These are phyloP conservation scores for Lachnellula occidentalis DNA, from an alignment of 2,329 filamentous ascomycete species.

Conservation along the genomic window DNA sequence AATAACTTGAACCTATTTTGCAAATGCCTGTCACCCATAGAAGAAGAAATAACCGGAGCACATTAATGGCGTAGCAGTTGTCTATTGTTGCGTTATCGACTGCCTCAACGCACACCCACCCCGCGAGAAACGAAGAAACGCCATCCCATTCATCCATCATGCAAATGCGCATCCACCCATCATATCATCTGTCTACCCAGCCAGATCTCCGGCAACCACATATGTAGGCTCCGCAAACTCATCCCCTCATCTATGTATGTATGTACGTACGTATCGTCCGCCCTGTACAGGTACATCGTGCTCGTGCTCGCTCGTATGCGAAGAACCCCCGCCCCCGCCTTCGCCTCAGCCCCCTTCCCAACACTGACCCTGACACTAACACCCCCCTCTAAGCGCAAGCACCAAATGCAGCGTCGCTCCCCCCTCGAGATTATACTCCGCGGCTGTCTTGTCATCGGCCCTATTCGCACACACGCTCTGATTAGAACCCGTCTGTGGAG, in stretches of 20 bases:
- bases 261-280: no score
- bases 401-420: constrained; percentile 94
- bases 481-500: background rate
- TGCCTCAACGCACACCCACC: no score
- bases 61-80: no score
- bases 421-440: constrained; percentile 84
- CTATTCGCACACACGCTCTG: constrained; percentile 40
- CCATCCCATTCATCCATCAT: background rate
- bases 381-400: constrained; percentile 81
- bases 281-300: no score
- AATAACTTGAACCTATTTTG: background rate
- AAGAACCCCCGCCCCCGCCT: background rate
- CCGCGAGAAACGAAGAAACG: background rate
- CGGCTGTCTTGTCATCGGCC: constrained; percentile 90
- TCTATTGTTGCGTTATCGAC: no score
- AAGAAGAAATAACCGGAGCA: no score
- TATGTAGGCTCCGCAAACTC: no score
- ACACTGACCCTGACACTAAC: background rate
- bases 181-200: background rate
- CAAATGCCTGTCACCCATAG: no score
- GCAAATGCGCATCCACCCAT: background rate
- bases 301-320: no score
- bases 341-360: no score
- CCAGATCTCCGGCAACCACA: background rate
- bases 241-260: no score